Evolutionary conservation across 306 rosid species (phyloP).

Genomic region (Cicer cuneatum): DNA sequence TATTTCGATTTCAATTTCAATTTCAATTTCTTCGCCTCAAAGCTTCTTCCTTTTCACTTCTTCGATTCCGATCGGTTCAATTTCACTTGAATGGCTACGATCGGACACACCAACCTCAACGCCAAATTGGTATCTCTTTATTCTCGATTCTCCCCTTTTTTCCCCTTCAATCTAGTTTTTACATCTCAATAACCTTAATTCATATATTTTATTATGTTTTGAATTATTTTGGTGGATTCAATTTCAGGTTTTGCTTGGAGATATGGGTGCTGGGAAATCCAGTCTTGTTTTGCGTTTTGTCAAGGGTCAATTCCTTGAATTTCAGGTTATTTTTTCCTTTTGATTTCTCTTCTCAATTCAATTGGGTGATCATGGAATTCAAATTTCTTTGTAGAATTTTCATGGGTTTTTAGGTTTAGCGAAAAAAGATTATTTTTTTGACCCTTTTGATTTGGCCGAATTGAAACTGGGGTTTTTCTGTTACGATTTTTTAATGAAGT

Average conservation of each 20-base stretch:
- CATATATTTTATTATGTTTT: neutral
- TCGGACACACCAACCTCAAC: conserved; percentile 56
- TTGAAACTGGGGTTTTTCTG: conserved; percentile 31
- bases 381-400: neutral
- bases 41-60: conserved; percentile 29
- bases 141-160: neutral
- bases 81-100: conserved; percentile 54
- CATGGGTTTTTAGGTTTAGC: neutral
- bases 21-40: conserved; percentile 27
- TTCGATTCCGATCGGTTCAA: conserved; percentile 37
- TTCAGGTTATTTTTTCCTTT: conserved; percentile 44
- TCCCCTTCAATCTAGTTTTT: neutral
- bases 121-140: conserved; percentile 52
- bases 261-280: conserved; percentile 64
- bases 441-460: neutral
- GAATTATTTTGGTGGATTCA: neutral
- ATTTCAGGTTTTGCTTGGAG: conserved; percentile 61
- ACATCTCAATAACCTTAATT: neutral
- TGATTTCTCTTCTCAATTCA: neutral
- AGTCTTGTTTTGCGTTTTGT: conserved; percentile 64
- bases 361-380: neutral
- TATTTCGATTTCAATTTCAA: neutral
- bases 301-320: conserved; percentile 64
- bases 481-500: neutral
- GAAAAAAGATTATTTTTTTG: neutral